A percentile compares a stretch with the other conserved stretches of the same genome.
Evolutionary conservation across 164 flowering plant genomes (phyloP).

Genomic region (Macadamia integrifolia): DNA sequence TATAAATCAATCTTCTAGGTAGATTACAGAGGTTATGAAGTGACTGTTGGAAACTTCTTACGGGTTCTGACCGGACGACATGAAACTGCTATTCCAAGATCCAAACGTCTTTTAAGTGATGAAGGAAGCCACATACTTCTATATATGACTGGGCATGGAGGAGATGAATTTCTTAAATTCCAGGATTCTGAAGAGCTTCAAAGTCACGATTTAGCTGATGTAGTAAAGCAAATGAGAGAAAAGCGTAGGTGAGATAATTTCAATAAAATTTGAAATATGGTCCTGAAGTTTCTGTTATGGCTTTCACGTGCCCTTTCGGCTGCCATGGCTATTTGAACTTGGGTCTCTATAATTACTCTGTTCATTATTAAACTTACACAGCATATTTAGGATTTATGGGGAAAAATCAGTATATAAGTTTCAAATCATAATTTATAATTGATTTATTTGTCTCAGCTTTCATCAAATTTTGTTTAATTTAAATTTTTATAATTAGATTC

Average conservation of each 20-base stretch:
- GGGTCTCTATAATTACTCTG: not conserved
- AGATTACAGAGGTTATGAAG: conserved; percentile 99
- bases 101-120: conserved; percentile 95
- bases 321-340: not conserved
- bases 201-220: conserved; percentile 99
- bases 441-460: not conserved
- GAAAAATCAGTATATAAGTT: not conserved
- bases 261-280: too few relatives aligned
- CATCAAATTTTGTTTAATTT: too few relatives aligned
- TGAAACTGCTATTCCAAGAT: conserved; percentile 90
- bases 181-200: conserved; percentile 99
- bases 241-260: conserved; percentile 60
- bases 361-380: not conserved
- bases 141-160: conserved; percentile 99
- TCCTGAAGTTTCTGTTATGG: too few relatives aligned
- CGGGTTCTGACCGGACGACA: conserved; percentile 94
- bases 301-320: not conserved
- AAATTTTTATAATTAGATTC: conserved; percentile 39
- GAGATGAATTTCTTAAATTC: conserved; percentile 93
- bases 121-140: conserved; percentile 97
- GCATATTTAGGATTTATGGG: not conserved
- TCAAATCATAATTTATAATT: not conserved
- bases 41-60: conserved; percentile 89
- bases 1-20: conserved; percentile 44
- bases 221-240: conserved; percentile 97